Percentiles rank a stretch among this genome's conserved stretches.
Conservation (phyloP, 352 stramenopile species). For the Pythium utonaiense region DNA sequence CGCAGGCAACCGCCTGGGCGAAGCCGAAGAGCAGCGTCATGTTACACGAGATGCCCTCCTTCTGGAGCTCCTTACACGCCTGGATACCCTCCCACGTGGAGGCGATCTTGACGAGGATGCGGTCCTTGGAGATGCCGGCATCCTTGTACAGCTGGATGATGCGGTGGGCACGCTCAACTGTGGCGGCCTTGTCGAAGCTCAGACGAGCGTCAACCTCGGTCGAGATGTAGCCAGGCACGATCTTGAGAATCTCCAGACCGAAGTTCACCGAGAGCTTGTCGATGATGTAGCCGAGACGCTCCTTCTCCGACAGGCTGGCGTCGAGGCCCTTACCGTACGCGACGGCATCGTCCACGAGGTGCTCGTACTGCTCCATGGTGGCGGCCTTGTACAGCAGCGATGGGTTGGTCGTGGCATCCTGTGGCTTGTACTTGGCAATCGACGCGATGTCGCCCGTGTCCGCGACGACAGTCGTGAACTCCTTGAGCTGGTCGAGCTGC, state of each 20-base stretch:
- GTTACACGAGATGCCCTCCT: slow-evolving; percentile 98
- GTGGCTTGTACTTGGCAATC: slow-evolving; percentile 90
- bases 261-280: slow-evolving; percentile 99
- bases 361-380: slow-evolving; percentile 93
- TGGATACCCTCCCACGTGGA: slow-evolving; percentile 98
- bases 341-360: slow-evolving; percentile 96
- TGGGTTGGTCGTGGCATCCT: slow-evolving; percentile 99
- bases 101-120: slow-evolving; percentile 98
- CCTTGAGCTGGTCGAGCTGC: slow-evolving; percentile 94
- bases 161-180: slow-evolving; percentile 88
- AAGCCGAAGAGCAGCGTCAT: slow-evolving; percentile 99
- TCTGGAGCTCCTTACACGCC: slow-evolving; percentile 94
- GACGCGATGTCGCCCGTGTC: slow-evolving; percentile 96
- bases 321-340: slow-evolving; percentile 86
- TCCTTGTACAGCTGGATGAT: slow-evolving; percentile 98
- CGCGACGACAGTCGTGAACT: slow-evolving; percentile 96
- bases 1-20: slow-evolving; percentile 93
- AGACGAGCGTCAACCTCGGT: slow-evolving; percentile 98
- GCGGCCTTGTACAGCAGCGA: slow-evolving; percentile 98
- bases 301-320: slow-evolving; percentile 62
- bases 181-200: slow-evolving; percentile 94
- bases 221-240: slow-evolving; percentile 97
- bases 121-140: slow-evolving; percentile 90
- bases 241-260: slow-evolving; percentile 94
- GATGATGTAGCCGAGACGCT: slow-evolving; percentile 92